Percentiles rank a stretch among this genome's conserved stretches.
Evolutionary conservation across 164 flowering plant genomes (phyloP).

Genomic region (Magnolia changhungtana): DNA sequence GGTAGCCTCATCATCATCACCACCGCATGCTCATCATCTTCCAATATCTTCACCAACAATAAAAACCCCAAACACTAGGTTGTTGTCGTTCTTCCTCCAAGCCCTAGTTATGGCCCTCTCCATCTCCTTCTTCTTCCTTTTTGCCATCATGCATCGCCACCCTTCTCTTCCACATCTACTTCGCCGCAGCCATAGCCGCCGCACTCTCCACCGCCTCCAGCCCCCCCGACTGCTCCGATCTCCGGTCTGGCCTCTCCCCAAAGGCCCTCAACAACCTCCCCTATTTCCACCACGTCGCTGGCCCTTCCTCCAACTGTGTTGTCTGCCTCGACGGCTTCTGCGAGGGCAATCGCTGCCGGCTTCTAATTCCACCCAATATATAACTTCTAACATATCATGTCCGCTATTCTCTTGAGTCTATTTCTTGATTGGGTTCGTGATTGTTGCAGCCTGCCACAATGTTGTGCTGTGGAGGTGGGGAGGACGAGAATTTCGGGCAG

Average conservation of each 20-base stretch:
- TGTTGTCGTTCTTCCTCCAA: slow-evolving; percentile 51
- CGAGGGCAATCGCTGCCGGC: slow-evolving; percentile 49
- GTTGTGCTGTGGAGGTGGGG: slow-evolving; percentile 59
- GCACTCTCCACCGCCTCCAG: not conserved
- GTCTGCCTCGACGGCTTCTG: slow-evolving; percentile 51
- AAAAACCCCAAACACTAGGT: slow-evolving; percentile 31
- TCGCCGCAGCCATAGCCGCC: slow-evolving; percentile 17
- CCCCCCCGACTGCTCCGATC: not conserved
- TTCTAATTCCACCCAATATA: slow-evolving; percentile 12
- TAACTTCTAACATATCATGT: too few species aligned
- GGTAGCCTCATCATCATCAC: too few species aligned
- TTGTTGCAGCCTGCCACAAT: not conserved
- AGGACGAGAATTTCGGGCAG: slow-evolving; percentile 47
- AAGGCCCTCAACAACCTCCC: slow-evolving; percentile 33
- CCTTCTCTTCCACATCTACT: slow-evolving; percentile 38
- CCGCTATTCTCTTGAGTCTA: not conserved
- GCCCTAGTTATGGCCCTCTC: slow-evolving; percentile 46
- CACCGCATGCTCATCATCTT: not conserved
- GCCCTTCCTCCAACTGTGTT: slow-evolving; percentile 32
- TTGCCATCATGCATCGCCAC: slow-evolving; percentile 55
- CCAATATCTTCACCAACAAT: slow-evolving; percentile 5
- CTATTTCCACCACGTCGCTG: slow-evolving; percentile 23
- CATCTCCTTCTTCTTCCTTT: slow-evolving; percentile 56
- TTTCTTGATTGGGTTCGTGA: not conserved
- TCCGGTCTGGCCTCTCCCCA: slow-evolving; percentile 22